Percentiles rank a stretch among this genome's conserved stretches.
Conservation (phyloP, 2,329 filamentous ascomycete genomes). For the Rhytidhysteron rufulum region DNA sequence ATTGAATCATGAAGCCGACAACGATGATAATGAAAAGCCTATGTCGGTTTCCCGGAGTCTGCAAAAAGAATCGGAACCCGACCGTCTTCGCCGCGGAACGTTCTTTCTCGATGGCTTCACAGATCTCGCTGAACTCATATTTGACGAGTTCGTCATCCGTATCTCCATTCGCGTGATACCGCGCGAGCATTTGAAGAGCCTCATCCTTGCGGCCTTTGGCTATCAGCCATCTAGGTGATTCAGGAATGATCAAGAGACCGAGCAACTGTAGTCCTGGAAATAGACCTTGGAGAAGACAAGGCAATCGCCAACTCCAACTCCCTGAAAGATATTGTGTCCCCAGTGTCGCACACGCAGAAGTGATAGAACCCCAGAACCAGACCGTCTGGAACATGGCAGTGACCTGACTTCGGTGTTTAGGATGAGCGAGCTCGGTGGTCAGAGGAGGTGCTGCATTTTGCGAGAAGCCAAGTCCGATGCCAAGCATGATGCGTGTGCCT, state of each 20-base stretch:
- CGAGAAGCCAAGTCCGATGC: slow-evolving; percentile 15
- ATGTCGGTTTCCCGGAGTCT: slow-evolving; percentile 14
- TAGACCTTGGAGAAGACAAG: slow-evolving; percentile 47
- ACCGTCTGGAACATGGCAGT: slow-evolving; percentile 24
- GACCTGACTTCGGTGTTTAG: slow-evolving; percentile 26
- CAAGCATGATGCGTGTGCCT: slow-evolving; percentile 12
- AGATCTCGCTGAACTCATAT: slow-evolving; percentile 31
- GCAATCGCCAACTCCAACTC: slow-evolving; percentile 45
- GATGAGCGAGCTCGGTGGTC: slow-evolving; percentile 27
- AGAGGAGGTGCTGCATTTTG: slow-evolving; percentile 22
- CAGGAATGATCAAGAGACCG: slow-evolving; percentile 41
- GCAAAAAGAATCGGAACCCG: neutral
- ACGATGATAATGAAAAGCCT: slow-evolving; percentile 33
- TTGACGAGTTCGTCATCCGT: slow-evolving; percentile 13
- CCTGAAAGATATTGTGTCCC: slow-evolving; percentile 17
- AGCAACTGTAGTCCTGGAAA: slow-evolving; percentile 41
- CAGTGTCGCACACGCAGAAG: slow-evolving; percentile 17
- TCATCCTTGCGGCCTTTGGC: slow-evolving; percentile 51
- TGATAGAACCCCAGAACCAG: slow-evolving; percentile 18
- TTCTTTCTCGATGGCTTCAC: neutral
- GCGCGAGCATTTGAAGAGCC: slow-evolving; percentile 50
- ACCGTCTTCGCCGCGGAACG: neutral
- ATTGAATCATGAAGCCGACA: slow-evolving; percentile 32
- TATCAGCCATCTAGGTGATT: slow-evolving; percentile 58
- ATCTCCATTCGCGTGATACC: slow-evolving; percentile 49